Evolutionary conservation across 192 early-diverging fungal species (phyloP), one percentile per base, ranked within the genome.

Genomic region (Gryganskiella cystojenkinii): DNA sequence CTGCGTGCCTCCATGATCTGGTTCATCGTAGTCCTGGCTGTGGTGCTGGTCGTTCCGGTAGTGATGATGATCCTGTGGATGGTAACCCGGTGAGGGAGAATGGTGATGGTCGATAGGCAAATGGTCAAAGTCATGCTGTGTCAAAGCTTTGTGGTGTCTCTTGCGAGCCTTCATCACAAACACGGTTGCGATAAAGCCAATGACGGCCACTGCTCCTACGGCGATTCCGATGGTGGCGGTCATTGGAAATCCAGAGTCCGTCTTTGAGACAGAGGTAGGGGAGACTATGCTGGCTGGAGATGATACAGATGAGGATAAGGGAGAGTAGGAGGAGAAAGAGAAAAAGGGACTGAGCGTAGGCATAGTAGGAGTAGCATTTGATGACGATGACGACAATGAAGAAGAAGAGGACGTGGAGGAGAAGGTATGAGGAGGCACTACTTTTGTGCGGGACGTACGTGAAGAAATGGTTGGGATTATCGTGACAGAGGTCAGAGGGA

Each of bases 111-210:
- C 44, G 17, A 71, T 64, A 24, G 64, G 72, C 20, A 76, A 35
- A 19, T 76, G 72, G 19, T 57, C 72, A 63, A 76, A 76, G 44
- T 76, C 65, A 6, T 50, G 49, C n/a, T 67, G 64, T 7, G 9
- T 31, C 54, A 76, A 15, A 6, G 65, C 52, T 31, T 68, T 57
- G 25, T 76, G 72, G 3, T 51, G 43, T 19, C 43, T 66, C 14
- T 45, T 52, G 3, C 49, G 31, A 2, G 43, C n/a, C 65, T 68
- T 76, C 35, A 67, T 56, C 14, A 67, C 43, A 19, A 76, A 7
- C 52, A 76, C 59, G 0, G 47, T 67, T 3, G 20, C 3, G 4
- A 76, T 40, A 40, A 76, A 58, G 0, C 72, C 72, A 14, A 76
- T 59, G 3, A 68, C 8, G 4, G 61, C 11, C 4, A 56, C 60